Percentiles rank a stretch among this genome's conserved stretches.
These are phyloP conservation scores for Alternaria angustiovoidea DNA, from an alignment of 2,329 filamentous ascomycete genomes.

Conservation along the genomic window DNA sequence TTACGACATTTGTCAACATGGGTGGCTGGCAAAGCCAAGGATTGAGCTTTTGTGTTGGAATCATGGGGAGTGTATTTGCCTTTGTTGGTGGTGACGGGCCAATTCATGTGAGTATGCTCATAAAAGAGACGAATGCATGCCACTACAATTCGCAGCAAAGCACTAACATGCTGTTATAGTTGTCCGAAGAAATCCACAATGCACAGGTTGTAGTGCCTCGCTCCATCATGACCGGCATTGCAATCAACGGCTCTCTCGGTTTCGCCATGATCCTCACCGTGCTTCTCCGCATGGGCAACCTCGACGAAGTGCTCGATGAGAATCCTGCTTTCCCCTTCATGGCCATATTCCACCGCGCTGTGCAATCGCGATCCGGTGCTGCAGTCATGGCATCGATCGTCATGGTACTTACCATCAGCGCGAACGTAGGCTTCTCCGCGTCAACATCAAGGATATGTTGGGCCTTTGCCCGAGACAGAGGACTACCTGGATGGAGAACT, in stretches of 20 bases:
- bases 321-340: conserved; percentile 57
- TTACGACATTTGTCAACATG: conserved; percentile 56
- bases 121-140: not conserved
- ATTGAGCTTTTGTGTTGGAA: conserved; percentile 54
- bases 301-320: conserved; percentile 38
- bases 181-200: conserved; percentile 43
- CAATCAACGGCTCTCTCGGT: conserved; percentile 51
- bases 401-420: conserved; percentile 43
- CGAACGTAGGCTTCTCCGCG: conserved; percentile 47
- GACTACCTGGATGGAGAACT: conserved; percentile 49
- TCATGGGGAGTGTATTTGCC: conserved; percentile 46
- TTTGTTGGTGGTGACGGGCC: conserved; percentile 50
- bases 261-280: conserved; percentile 39
- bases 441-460: conserved; percentile 50
- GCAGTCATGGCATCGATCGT: conserved; percentile 54
- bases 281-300: conserved; percentile 46
- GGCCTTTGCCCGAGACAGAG: conserved; percentile 53
- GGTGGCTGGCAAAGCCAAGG: conserved; percentile 56
- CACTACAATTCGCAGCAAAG: no score
- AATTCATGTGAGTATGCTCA: conserved; percentile 41
- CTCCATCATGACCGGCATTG: conserved; percentile 49
- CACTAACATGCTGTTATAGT: conserved; percentile 19
- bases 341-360: conserved; percentile 55
- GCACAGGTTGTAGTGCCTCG: conserved; percentile 42
- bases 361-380: conserved; percentile 46